Evolutionary conservation across 23 red algal species (phyloP).

Genomic region (Gracilariopsis chorda): DNA sequence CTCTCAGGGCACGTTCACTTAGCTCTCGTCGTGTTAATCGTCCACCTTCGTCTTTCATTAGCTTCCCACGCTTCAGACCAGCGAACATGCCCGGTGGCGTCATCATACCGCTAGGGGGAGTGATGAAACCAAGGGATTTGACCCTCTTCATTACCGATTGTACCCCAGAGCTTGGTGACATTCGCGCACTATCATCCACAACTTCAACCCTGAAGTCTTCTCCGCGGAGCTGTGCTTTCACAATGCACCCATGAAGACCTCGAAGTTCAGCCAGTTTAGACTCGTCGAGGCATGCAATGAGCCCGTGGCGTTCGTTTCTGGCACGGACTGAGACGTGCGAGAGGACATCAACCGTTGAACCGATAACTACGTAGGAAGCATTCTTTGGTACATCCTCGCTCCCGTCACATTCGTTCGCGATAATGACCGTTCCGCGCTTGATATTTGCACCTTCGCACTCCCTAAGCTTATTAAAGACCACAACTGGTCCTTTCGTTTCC

Average conservation of each 20-base stretch:
- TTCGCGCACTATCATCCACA: slow-evolving; percentile 53
- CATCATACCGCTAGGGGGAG: slow-evolving; percentile 66
- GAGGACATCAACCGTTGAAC: slow-evolving; percentile 86
- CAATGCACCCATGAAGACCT: slow-evolving; percentile 61
- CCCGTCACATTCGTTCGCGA: slow-evolving; percentile 76
- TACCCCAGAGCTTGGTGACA: slow-evolving; percentile 54
- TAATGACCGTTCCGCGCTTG: slow-evolving; percentile 69
- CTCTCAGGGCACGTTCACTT: slow-evolving; percentile 22
- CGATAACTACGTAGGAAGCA: slow-evolving; percentile 73
- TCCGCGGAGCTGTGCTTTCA: slow-evolving; percentile 59
- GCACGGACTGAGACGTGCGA: slow-evolving; percentile 88
- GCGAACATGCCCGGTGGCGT: slow-evolving; percentile 44
- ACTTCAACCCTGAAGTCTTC: slow-evolving; percentile 77
- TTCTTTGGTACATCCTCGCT: slow-evolving; percentile 91
- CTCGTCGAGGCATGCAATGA: slow-evolving; percentile 77
- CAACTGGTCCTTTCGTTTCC: slow-evolving; percentile 57
- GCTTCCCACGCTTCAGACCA: neutral
- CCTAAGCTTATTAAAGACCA: slow-evolving; percentile 65
- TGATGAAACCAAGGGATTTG: slow-evolving; percentile 58
- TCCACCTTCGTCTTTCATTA: neutral
- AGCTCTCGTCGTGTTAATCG: slow-evolving; percentile 6
- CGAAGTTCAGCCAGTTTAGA: slow-evolving; percentile 61
- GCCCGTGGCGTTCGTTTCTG: slow-evolving; percentile 84
- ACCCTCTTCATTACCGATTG: slow-evolving; percentile 66
- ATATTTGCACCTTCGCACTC: slow-evolving; percentile 64